phyloP scores from a whole-genome alignment of 768 basidiomycete genomes.

The Cyclocybe cylindracea region DNA sequence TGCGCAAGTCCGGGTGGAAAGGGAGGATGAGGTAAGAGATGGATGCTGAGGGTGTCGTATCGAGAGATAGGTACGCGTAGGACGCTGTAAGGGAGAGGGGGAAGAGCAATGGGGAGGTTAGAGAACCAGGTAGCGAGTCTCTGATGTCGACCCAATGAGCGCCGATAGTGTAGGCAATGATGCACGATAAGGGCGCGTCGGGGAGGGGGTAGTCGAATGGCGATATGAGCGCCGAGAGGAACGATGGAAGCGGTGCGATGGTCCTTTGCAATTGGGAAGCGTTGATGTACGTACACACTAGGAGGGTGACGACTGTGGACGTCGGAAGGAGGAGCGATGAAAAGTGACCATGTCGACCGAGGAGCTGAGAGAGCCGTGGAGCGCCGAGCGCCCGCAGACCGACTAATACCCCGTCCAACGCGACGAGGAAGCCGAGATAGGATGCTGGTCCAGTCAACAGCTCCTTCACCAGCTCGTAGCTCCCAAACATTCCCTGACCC shows the following conservation, averaged over 20 bases:
- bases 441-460: constrained; percentile 16
- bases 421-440: constrained; percentile 15
- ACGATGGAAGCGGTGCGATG: constrained; percentile 3
- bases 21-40: too few species aligned
- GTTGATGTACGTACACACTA: constrained; percentile 11
- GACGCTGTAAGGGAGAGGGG: too few species aligned
- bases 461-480: not conserved
- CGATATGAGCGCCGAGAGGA: not conserved
- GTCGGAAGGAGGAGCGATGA: constrained; percentile 1
- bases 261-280: not conserved
- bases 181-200: constrained; percentile 16
- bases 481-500: constrained; percentile 13
- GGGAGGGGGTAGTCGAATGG: constrained; percentile 16
- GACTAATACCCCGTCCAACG: constrained; percentile 9
- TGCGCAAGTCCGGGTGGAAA: too few species aligned
- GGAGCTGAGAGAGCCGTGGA: constrained; percentile 1
- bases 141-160: constrained; percentile 11
- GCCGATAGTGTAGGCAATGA: constrained; percentile 18
- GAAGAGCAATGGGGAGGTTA: too few species aligned
- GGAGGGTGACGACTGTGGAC: not conserved
- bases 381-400: not conserved
- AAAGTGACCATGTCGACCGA: constrained; percentile 4
- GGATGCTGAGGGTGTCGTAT: too few species aligned
- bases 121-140: not conserved
- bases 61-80: too few species aligned